A percentile compares a stretch with the other conserved stretches of the same genome.
phyloP scores from a whole-genome alignment of 2,329 filamentous ascomycete genomes.

The Fusarium falciforme region DNA sequence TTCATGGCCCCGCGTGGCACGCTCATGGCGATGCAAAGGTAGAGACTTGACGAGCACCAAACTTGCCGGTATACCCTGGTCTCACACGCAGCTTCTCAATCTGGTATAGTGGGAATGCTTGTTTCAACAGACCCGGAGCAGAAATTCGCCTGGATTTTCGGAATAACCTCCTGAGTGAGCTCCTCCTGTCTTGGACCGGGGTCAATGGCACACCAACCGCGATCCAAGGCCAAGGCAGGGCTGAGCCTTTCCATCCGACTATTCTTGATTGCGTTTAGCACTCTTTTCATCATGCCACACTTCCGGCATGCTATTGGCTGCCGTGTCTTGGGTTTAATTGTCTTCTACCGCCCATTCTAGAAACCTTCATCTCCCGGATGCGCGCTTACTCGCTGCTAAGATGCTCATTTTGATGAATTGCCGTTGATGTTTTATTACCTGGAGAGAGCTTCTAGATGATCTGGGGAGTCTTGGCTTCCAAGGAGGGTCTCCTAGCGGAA shows the following conservation, averaged over 20 bases:
- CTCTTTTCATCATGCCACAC: constrained; percentile 6
- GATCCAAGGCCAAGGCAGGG: constrained; percentile 33
- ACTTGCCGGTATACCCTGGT: constrained; percentile 7
- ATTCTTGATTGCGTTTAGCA: constrained; percentile 27
- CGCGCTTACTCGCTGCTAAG: constrained; percentile 14
- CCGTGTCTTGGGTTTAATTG: constrained; percentile 1
- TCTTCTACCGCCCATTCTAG: constrained; percentile 42
- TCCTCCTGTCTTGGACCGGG: constrained; percentile 4
- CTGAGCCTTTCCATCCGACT: constrained; percentile 25
- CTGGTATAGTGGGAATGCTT: constrained; percentile 20
- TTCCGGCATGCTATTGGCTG: constrained; percentile 28
- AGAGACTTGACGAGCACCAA: background rate
- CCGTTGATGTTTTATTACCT: background rate
- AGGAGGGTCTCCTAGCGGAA: constrained; percentile 12
- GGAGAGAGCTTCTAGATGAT: background rate
- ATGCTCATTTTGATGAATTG: constrained; percentile 6
- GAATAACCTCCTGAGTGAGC: constrained; percentile 2
- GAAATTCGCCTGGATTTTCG: background rate
- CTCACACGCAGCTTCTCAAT: constrained; percentile 10
- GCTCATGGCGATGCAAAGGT: background rate
- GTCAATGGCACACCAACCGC: background rate
- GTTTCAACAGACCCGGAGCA: background rate
- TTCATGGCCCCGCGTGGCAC: background rate
- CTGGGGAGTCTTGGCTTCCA: constrained; percentile 2
- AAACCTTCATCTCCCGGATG: constrained; percentile 38